Evolutionary conservation across 331 rosid species (phyloP), one percentile per base, ranked within the genome.

Genomic region (Prunus yedoensis): DNA sequence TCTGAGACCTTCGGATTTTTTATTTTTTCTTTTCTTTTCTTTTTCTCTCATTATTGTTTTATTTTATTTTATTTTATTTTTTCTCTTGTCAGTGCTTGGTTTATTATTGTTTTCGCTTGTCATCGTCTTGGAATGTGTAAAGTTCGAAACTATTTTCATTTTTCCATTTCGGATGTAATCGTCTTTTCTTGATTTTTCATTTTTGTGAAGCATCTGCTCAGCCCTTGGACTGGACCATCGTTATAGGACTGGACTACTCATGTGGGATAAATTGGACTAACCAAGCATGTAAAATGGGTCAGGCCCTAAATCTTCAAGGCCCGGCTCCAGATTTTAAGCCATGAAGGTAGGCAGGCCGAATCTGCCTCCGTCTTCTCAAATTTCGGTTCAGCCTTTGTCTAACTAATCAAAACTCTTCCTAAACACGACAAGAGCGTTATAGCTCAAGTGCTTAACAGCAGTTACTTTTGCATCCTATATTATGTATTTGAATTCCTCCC

Each of bases 11-110:
- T 11, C 2, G 65, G 65, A 27, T 25, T 25, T 53, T 16, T 17
- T 5, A 8, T 0, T 17, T 6, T 13, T 13, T 60, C 1, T 0
- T 0, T 14, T 5, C 27, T 38, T 38, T 38, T 5, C 0, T 38
- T 10, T 12, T 59, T 25, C 58, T 21, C 21, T 21, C 21, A 21
- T 21, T 21, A 21, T 21, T 21, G 21, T 21, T 21, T 21, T 21
- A 21, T 21, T 21, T 21, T 21, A 21, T 21, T 21, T 21, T n/a
- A n/a, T n/a, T n/a, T n/a, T n/a, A n/a, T n/a, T 59, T 4, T 5
- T 12, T 38, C 35, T 30, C 35, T 3, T 4, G 35, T 30, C 35
- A 30, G 35, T 30, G 35, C 5, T 30, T 30, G 4, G 35, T 30
- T 35, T 57, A 12, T 59, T 59, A 11, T 23, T 59, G 25, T 35